phyloP scores from a whole-genome alignment of 345 rosid genomes.

The Ailanthus altissimus region DNA sequence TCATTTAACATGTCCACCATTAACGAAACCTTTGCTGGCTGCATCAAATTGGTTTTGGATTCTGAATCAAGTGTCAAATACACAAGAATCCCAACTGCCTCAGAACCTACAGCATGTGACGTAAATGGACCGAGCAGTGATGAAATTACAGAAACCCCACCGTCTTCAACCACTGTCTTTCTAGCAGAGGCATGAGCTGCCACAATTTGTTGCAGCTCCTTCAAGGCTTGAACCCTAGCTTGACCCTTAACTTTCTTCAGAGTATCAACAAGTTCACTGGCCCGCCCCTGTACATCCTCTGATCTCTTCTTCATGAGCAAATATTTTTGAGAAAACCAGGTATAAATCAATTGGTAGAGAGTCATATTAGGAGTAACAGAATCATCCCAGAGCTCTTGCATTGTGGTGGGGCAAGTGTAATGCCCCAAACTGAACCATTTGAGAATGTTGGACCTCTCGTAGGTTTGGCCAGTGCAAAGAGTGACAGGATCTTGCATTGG shows the following conservation, averaged over 20 bases:
- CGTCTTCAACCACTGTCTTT: slow-evolving; percentile 55
- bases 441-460: slow-evolving; percentile 65
- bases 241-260: slow-evolving; percentile 69
- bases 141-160: slow-evolving; percentile 52
- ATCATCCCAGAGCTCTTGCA: slow-evolving; percentile 81
- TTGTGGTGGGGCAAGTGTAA: slow-evolving; percentile 70
- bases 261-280: slow-evolving; percentile 50
- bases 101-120: slow-evolving; percentile 69
- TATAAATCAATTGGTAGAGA: slow-evolving; percentile 58
- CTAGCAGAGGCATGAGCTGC: slow-evolving; percentile 48
- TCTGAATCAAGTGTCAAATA: slow-evolving; percentile 61
- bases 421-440: slow-evolving; percentile 73
- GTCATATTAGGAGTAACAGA: slow-evolving; percentile 63
- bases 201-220: slow-evolving; percentile 59
- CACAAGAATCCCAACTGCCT: slow-evolving; percentile 66
- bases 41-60: slow-evolving; percentile 53
- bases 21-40: slow-evolving; percentile 63
- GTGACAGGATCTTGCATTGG: slow-evolving; percentile 82
- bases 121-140: slow-evolving; percentile 68
- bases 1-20: slow-evolving; percentile 71
- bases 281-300: slow-evolving; percentile 72
- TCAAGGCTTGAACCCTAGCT: slow-evolving; percentile 63
- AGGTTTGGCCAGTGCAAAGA: slow-evolving; percentile 78
- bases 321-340: slow-evolving; percentile 71
- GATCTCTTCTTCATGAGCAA: slow-evolving; percentile 61